phyloP scores from a whole-genome alignment of 1,139 yeast species.

The Suhomyces terraborum region DNA sequence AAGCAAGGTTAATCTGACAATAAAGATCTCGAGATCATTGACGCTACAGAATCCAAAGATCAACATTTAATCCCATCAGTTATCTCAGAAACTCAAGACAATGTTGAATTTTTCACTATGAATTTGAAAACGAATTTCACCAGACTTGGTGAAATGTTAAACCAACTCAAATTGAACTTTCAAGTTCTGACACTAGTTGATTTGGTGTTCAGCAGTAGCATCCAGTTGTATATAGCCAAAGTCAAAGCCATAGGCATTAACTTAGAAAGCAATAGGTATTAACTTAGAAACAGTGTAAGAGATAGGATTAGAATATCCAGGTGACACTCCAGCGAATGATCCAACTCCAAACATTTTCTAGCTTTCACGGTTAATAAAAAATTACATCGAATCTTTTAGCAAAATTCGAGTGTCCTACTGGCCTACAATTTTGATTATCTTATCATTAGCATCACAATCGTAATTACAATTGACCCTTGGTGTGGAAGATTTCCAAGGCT shows the following conservation, averaged over 20 bases:
- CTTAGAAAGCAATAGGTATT: no score
- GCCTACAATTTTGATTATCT: conserved; percentile 1
- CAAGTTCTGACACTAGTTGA: not conserved
- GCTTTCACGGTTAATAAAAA: no score
- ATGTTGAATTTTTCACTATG: no score
- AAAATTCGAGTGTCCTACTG: no score
- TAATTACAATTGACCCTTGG: conserved; percentile 59
- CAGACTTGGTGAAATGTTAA: not conserved
- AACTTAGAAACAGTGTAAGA: no score
- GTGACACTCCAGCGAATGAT: no score
- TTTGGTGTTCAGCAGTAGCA: not conserved
- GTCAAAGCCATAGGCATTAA: not conserved
- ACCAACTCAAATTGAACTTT: not conserved
- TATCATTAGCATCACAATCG: conserved; percentile 6
- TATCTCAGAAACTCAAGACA: no score
- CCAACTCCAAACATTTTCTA: not conserved
- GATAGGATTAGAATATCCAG: no score
- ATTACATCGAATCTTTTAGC: no score
- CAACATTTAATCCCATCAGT: no score
- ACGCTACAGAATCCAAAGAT: no score
- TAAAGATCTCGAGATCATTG: not conserved
- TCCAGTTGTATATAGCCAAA: not conserved
- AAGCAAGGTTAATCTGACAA: conserved; percentile 1
- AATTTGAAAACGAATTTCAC: no score
- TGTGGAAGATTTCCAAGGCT: conserved; percentile 86